These are phyloP conservation scores for Blastobotrys mokoenaii DNA, from an alignment of 805 yeast genomes.

Conservation along the genomic window DNA sequence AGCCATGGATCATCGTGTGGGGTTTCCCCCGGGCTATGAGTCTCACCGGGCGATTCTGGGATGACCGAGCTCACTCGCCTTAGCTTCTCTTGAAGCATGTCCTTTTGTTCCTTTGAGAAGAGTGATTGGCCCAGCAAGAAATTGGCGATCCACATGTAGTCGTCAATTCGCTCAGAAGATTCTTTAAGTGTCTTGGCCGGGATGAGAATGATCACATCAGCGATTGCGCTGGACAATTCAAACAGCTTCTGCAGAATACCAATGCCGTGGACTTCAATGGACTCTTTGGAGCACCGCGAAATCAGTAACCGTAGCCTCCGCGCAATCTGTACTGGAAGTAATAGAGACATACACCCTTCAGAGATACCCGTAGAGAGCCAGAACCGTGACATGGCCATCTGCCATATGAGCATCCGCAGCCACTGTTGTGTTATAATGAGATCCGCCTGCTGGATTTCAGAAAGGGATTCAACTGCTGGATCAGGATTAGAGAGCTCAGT, in stretches of 20 bases:
- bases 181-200: conserved; percentile 7
- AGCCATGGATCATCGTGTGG: not conserved
- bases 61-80: not conserved
- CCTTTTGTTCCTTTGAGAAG: conserved; percentile 5
- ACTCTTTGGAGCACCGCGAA: not conserved
- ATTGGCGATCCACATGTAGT: conserved; percentile 10
- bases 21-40: not conserved
- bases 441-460: conserved; percentile 13
- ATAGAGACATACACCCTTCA: conserved; percentile 9
- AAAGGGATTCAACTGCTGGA: conserved; percentile 2
- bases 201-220: conserved; percentile 8
- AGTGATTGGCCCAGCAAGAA: conserved; percentile 8
- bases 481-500: conserved; percentile 3
- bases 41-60: not conserved
- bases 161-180: conserved; percentile 7
- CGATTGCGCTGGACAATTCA: conserved; percentile 9
- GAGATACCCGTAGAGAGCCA: conserved; percentile 4
- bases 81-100: conserved; percentile 6
- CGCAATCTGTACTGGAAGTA: conserved; percentile 11
- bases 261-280: conserved; percentile 11
- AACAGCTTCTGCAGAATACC: conserved; percentile 8
- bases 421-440: conserved; percentile 13
- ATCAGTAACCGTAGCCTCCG: conserved; percentile 6
- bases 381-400: conserved; percentile 12
- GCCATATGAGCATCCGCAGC: conserved; percentile 14